A percentile compares a stretch with the other conserved stretches of the same genome.
Conservation (phyloP, 768 basidiomycete species). For the Suillus americanus region DNA sequence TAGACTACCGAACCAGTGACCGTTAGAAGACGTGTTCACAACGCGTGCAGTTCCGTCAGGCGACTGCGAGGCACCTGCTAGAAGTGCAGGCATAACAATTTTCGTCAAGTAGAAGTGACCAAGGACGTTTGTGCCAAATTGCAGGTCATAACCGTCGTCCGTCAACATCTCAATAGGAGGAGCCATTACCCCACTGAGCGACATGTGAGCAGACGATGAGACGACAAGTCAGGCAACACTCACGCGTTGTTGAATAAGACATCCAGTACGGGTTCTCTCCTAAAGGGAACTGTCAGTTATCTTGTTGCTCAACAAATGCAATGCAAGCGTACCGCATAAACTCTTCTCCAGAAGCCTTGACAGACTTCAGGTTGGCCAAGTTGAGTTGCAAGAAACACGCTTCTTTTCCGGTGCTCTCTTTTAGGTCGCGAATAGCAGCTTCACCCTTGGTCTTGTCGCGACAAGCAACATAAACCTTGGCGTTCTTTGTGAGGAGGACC, state of each 20-base stretch:
- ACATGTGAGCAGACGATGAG: not conserved
- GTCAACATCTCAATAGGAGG: slow-evolving; percentile 29
- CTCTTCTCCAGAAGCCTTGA: slow-evolving; percentile 41
- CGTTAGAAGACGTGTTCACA: slow-evolving; percentile 34
- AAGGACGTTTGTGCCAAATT: slow-evolving; percentile 24
- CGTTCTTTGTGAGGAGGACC: slow-evolving; percentile 44
- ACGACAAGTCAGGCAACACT: slow-evolving; percentile 10
- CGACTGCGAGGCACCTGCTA: slow-evolving; percentile 28
- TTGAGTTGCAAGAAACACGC: slow-evolving; percentile 45
- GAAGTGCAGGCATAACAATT: slow-evolving; percentile 34
- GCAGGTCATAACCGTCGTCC: slow-evolving; percentile 25
- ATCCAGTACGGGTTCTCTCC: slow-evolving; percentile 27
- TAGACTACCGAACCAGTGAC: slow-evolving; percentile 21
- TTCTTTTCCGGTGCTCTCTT: slow-evolving; percentile 42
- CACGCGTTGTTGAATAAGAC: slow-evolving; percentile 34
- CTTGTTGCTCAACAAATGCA: not conserved
- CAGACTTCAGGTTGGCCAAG: slow-evolving; percentile 40
- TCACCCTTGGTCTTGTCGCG: slow-evolving; percentile 38
- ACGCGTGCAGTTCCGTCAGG: slow-evolving; percentile 35
- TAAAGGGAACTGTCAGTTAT: not conserved
- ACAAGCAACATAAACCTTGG: slow-evolving; percentile 50
- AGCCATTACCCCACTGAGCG: slow-evolving; percentile 27
- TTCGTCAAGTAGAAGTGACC: slow-evolving; percentile 8
- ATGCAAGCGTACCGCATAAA: slow-evolving; percentile 32
- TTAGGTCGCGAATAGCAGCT: slow-evolving; percentile 39